A percentile compares a stretch with the other conserved stretches of the same genome.
phyloP scores from a whole-genome alignment of 108 stramenopile genomes.

The Cyclotella sp. region DNA sequence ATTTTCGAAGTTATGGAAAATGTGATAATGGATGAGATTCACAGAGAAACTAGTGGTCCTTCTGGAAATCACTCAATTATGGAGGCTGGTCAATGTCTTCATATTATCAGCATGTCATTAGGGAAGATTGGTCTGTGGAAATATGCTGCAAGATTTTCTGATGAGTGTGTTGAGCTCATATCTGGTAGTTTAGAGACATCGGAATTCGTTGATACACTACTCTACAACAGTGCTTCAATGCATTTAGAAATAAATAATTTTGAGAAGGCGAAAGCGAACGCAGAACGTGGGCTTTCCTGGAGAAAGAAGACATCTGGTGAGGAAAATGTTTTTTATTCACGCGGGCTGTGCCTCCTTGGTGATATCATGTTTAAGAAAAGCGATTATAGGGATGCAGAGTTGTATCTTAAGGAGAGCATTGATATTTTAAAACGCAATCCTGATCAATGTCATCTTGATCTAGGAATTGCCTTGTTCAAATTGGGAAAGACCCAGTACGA shows the following conservation, averaged over 20 bases:
- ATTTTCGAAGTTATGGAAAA: conserved; percentile 26
- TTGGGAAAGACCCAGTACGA: conserved; percentile 75
- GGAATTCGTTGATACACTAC: conserved; percentile 68
- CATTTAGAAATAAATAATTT: conserved; percentile 68
- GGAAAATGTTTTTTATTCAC: conserved; percentile 68
- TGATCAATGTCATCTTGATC: conserved; percentile 58
- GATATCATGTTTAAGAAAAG: conserved; percentile 70
- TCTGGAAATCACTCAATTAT: conserved; percentile 38
- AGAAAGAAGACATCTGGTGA: conserved; percentile 63
- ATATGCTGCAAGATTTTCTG: conserved; percentile 72
- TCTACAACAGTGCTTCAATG: conserved; percentile 72
- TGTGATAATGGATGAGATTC: conserved; percentile 32
- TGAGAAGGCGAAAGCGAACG: conserved; percentile 56
- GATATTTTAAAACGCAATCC: conserved; percentile 68
- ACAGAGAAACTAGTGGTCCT: conserved; percentile 14
- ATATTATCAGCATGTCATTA: conserved; percentile 78
- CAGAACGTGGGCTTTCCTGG: conserved; percentile 65
- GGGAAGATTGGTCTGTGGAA: conserved; percentile 75
- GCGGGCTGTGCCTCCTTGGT: conserved; percentile 71
- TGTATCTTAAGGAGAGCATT: conserved; percentile 71
- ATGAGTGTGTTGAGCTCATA: conserved; percentile 68
- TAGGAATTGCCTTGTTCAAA: conserved; percentile 77
- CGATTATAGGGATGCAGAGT: conserved; percentile 71
- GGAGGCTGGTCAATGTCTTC: conserved; percentile 71
- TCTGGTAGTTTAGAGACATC: conserved; percentile 55